Evolutionary conservation across 306 rosid genomes (phyloP).

Genomic region (Astragalus glycyphyllos): DNA sequence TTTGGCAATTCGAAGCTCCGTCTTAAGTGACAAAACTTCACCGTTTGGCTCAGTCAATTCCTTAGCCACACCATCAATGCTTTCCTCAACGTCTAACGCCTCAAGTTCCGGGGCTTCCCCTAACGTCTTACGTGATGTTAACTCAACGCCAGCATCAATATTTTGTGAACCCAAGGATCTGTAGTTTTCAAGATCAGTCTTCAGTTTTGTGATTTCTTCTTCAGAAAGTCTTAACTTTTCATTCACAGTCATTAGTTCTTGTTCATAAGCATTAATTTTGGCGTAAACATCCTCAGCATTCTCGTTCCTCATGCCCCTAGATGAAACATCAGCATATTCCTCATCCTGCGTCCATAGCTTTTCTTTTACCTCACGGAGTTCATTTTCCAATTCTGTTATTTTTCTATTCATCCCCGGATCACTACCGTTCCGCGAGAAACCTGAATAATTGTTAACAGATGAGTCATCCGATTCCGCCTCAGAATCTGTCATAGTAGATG

Average conservation of each 20-base stretch:
- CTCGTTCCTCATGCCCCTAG: conserved; percentile 50
- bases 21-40: conserved; percentile 48
- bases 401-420: conserved; percentile 66
- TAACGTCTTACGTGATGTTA: conserved; percentile 33
- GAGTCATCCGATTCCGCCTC: conserved; percentile 93
- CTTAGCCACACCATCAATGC: conserved; percentile 32
- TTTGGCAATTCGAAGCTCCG: conserved; percentile 65
- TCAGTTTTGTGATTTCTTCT: conserved; percentile 64
- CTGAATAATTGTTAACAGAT: conserved; percentile 83
- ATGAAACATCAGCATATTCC: conserved; percentile 56
- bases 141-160: conserved; percentile 34
- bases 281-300: conserved; percentile 51
- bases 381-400: conserved; percentile 78
- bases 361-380: conserved; percentile 80
- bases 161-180: conserved; percentile 40
- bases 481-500: conserved; percentile 80
- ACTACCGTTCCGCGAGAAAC: conserved; percentile 51
- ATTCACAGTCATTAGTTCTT: conserved; percentile 63
- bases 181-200: conserved; percentile 55
- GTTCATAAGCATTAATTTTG: conserved; percentile 60
- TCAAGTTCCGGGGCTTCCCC: conserved; percentile 32
- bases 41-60: conserved; percentile 45
- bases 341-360: conserved; percentile 71
- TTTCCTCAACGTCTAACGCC: conserved; percentile 40
- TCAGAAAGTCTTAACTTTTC: conserved; percentile 65